Evolutionary conservation across 805 yeast species (phyloP).

Genomic region (Kazachstania psychrophila): DNA sequence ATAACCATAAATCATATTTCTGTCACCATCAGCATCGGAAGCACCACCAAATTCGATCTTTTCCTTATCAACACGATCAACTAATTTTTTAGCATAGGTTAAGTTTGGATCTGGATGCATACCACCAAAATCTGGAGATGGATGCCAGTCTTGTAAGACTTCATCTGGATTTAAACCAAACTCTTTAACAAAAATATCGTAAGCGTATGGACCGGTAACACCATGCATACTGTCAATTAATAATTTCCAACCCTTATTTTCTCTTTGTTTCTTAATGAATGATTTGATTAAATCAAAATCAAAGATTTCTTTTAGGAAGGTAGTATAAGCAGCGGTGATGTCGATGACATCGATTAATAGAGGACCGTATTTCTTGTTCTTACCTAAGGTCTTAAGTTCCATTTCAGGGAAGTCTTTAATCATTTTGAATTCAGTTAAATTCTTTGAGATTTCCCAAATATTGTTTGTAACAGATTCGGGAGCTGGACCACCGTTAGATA

Average conservation of each 20-base stretch:
- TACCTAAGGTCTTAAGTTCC: conserved; percentile 54
- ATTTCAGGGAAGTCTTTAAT: conserved; percentile 49
- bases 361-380: conserved; percentile 40
- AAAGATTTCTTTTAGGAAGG: conserved; percentile 73
- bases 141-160: conserved; percentile 68
- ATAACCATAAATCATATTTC: conserved; percentile 97
- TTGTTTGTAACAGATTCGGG: conserved; percentile 90
- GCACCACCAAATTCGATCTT: conserved; percentile 94
- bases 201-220: conserved; percentile 95
- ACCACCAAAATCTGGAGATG: conserved; percentile 94
- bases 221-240: conserved; percentile 90
- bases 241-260: conserved; percentile 53
- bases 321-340: conserved; percentile 67
- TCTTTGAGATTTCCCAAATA: conserved; percentile 63
- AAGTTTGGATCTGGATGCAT: conserved; percentile 97
- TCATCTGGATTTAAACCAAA: conserved; percentile 59
- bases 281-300: conserved; percentile 74
- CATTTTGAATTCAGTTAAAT: conserved; percentile 51
- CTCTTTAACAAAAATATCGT: conserved; percentile 73
- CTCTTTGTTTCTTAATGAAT: conserved; percentile 45
- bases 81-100: conserved; percentile 85
- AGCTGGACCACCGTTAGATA: conserved; percentile 96
- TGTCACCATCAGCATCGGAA: conserved; percentile 98
- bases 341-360: conserved; percentile 75
- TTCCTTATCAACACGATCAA: conserved; percentile 70